phyloP scores from a whole-genome alignment of 139 green algal species.

The Zygnema circumcarinatum region DNA sequence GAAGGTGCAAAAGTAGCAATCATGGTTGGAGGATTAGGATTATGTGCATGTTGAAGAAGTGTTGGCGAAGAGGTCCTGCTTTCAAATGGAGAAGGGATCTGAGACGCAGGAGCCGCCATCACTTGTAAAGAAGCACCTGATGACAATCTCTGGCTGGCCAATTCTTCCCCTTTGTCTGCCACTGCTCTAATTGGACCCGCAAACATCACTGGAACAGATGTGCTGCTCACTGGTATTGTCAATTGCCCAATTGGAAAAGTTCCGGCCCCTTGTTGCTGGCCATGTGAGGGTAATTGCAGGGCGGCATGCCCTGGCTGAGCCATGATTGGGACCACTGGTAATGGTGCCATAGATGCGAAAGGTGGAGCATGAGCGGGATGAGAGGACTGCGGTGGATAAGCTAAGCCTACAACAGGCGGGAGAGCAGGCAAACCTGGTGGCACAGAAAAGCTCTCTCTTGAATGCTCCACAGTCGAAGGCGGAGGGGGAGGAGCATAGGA shows the following conservation, averaged over 20 bases:
- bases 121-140: too few relatives aligned
- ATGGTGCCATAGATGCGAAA: not conserved
- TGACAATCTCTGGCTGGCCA: not conserved
- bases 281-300: too few relatives aligned
- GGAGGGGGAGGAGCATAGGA: not conserved
- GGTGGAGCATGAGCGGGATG: not conserved
- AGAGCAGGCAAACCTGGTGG: not conserved
- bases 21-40: not conserved
- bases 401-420: not conserved
- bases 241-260: too few relatives aligned
- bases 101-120: too few relatives aligned
- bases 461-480: not conserved
- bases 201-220: not conserved
- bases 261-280: not conserved
- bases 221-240: not conserved
- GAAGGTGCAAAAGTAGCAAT: not conserved
- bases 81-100: not conserved
- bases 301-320: not conserved
- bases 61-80: not conserved
- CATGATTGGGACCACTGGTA: not conserved
- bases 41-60: not conserved
- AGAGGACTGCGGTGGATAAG: not conserved
- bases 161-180: not conserved
- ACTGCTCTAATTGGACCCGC: not conserved
- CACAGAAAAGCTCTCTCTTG: not conserved